Evolutionary conservation across 129 eudicot species (phyloP).

Genomic region (sunflower (Helianthus annuus)): DNA sequence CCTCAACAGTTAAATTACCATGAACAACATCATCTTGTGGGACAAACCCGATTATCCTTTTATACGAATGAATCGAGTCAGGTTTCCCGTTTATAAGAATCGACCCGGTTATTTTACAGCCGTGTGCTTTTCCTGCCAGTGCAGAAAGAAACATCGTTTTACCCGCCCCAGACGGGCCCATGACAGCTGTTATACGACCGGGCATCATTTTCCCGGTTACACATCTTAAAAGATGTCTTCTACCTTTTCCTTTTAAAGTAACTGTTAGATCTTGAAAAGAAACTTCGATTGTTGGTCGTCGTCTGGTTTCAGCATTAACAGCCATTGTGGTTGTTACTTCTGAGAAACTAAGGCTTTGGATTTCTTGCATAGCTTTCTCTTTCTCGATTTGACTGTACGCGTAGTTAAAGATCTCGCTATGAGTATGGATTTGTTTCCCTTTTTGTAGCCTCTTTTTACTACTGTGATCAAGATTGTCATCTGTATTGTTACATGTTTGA

Average conservation of each 20-base stretch:
- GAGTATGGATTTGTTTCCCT: conserved; percentile 58
- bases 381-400: conserved; percentile 83
- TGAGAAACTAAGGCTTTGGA: conserved; percentile 72
- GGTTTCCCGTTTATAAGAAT: conserved; percentile 66
- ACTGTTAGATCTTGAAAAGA: conserved; percentile 70
- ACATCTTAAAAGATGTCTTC: conserved; percentile 59
- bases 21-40: conserved; percentile 96
- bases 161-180: conserved; percentile 99
- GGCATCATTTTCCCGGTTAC: conserved; percentile 86
- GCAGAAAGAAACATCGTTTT: conserved; percentile 86
- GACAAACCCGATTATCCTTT: conserved; percentile 77
- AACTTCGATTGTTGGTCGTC: conserved; percentile 77
- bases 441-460: conserved; percentile 47
- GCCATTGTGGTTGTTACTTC: conserved; percentile 83
- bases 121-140: conserved; percentile 61
- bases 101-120: conserved; percentile 69
- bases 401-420: conserved; percentile 78
- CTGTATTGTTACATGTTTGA: conserved; percentile 33
- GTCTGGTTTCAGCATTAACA: conserved; percentile 43
- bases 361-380: conserved; percentile 79
- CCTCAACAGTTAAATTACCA: conserved; percentile 88
- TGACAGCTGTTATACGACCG: conserved; percentile 79
- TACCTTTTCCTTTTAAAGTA: conserved; percentile 71
- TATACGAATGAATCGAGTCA: conserved; percentile 78
- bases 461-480: conserved; percentile 41